These are phyloP conservation scores for Euryodendron excelsum DNA, from an alignment of 148 eudicot species.

Conservation along the genomic window DNA sequence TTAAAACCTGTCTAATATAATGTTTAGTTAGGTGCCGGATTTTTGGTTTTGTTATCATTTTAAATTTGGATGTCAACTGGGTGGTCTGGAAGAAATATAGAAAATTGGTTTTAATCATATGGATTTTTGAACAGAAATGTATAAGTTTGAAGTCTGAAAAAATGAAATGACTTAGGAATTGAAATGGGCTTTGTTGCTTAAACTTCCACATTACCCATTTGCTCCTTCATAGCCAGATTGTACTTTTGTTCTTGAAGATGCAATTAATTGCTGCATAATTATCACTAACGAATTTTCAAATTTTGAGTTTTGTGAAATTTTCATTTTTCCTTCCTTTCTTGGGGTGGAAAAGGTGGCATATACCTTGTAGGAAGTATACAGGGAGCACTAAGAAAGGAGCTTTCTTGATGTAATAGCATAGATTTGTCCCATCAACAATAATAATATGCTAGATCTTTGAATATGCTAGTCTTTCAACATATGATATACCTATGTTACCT, in stretches of 20 bases:
- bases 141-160: neutral
- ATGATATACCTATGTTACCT: too few relatives aligned
- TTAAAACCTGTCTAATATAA: neutral
- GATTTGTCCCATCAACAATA: neutral
- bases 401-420: neutral
- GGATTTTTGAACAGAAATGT: neutral
- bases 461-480: neutral
- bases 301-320: neutral
- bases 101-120: neutral
- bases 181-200: neutral
- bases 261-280: neutral
- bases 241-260: too few relatives aligned
- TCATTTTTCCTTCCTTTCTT: neutral
- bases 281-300: neutral
- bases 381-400: neutral
- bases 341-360: neutral
- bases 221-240: neutral
- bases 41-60: neutral
- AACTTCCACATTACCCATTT: neutral
- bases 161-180: neutral
- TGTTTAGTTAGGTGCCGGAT: neutral
- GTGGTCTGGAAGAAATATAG: too few relatives aligned
- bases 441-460: neutral
- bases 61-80: too few relatives aligned
- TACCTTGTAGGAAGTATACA: neutral